Conservation (phyloP, 306 rosid species). For the Inga laurina region DNA sequence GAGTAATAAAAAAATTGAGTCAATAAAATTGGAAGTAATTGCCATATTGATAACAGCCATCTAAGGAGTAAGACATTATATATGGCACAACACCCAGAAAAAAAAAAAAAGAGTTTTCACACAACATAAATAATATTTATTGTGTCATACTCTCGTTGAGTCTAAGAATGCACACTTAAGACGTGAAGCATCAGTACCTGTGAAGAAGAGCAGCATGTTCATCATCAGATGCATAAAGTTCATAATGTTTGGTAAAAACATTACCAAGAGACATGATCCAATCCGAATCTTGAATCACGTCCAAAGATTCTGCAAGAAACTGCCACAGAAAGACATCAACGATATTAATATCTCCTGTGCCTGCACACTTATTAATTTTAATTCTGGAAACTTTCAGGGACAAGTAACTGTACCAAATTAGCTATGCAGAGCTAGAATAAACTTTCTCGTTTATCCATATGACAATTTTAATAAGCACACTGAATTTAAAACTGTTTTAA, state of each 20-base stretch:
- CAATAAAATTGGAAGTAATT: constrained; percentile 5
- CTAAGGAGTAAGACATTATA: neutral
- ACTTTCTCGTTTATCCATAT: constrained; percentile 7
- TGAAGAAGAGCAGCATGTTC: constrained; percentile 96
- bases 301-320: constrained; percentile 98
- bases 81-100: constrained; percentile 9
- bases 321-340: constrained; percentile 49
- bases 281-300: constrained; percentile 82
- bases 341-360: constrained; percentile 21
- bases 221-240: constrained; percentile 84
- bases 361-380: constrained; percentile 25
- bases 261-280: constrained; percentile 94
- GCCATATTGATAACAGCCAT: neutral
- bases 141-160: constrained; percentile 21
- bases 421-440: constrained; percentile 15
- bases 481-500: constrained; percentile 19
- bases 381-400: constrained; percentile 16
- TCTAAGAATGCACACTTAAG: constrained; percentile 28
- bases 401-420: constrained; percentile 1
- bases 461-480: neutral
- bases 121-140: constrained; percentile 29
- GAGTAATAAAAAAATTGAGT: neutral
- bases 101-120: constrained; percentile 7
- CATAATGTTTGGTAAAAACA: constrained; percentile 84
- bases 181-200: constrained; percentile 55